These are phyloP conservation scores for Rhodotorula sp. DNA, from an alignment of 1,284 basidiomycete species.

Conservation along the genomic window DNA sequence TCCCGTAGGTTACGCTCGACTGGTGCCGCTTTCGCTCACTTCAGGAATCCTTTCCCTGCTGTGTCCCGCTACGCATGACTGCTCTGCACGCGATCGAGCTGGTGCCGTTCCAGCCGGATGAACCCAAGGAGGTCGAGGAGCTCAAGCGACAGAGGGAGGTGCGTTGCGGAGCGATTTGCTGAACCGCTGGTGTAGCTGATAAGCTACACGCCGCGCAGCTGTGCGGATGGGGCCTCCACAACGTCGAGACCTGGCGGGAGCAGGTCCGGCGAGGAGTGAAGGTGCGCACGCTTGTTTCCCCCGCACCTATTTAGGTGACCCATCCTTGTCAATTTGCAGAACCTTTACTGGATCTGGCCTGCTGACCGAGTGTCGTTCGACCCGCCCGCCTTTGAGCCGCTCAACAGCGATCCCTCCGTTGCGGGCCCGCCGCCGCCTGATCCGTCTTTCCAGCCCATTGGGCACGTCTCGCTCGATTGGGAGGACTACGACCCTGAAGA, in stretches of 20 bases:
- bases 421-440: conserved; percentile 9
- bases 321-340: conserved; percentile 4
- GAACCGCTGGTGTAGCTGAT: too few relatives aligned
- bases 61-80: not conserved
- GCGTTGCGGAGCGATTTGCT: not conserved
- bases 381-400: conserved; percentile 4
- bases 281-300: conserved; percentile 4
- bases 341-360: conserved; percentile 32
- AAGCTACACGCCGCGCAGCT: conserved; percentile 14
- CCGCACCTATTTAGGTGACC: not conserved
- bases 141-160: conserved; percentile 16
- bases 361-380: too few relatives aligned
- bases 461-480: conserved; percentile 33
- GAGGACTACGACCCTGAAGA: conserved; percentile 19
- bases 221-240: conserved; percentile 31
- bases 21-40: too few relatives aligned
- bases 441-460: conserved; percentile 26
- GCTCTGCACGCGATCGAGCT: not conserved
- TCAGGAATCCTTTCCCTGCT: too few relatives aligned
- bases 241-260: conserved; percentile 24
- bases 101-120: conserved; percentile 6
- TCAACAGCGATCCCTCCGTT: not conserved
- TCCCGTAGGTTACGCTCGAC: too few relatives aligned
- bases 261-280: conserved; percentile 10
- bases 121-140: not conserved